phyloP scores from a whole-genome alignment of 805 yeast genomes.

The Scheffersomyces stipitis region DNA sequence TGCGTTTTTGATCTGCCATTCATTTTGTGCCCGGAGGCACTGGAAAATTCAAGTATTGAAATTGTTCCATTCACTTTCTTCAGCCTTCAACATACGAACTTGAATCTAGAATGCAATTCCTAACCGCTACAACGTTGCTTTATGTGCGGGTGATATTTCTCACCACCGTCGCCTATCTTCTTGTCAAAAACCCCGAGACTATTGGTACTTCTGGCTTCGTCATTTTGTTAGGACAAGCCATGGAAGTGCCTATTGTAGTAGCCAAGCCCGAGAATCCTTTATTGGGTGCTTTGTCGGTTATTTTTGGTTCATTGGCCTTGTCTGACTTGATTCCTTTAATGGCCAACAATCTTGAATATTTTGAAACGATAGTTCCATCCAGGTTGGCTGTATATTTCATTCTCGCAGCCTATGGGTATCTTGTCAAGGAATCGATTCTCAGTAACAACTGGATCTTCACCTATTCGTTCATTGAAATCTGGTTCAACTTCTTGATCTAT shows the following conservation, averaged over 20 bases:
- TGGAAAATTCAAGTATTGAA: too few species aligned
- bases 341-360: constrained; percentile 46
- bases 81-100: not conserved
- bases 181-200: constrained; percentile 48
- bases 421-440: constrained; percentile 44
- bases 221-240: constrained; percentile 57
- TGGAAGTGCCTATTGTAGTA: constrained; percentile 44
- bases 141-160: constrained; percentile 49
- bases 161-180: constrained; percentile 42
- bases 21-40: too few species aligned
- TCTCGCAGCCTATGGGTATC: constrained; percentile 50
- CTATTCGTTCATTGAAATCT: constrained; percentile 62
- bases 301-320: constrained; percentile 45
- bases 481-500: constrained; percentile 66
- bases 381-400: constrained; percentile 52
- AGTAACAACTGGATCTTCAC: constrained; percentile 64
- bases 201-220: constrained; percentile 47
- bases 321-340: constrained; percentile 61
- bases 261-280: constrained; percentile 41
- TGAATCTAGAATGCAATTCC: constrained; percentile 45
- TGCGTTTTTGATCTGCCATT: too few species aligned
- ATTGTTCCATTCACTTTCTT: too few species aligned
- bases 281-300: constrained; percentile 48
- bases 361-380: constrained; percentile 60
- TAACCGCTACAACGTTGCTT: constrained; percentile 49